Base-by-base conservation (phyloP, 2,329 filamentous ascomycete genomes). In the Talaromyces islandicus region DNA sequence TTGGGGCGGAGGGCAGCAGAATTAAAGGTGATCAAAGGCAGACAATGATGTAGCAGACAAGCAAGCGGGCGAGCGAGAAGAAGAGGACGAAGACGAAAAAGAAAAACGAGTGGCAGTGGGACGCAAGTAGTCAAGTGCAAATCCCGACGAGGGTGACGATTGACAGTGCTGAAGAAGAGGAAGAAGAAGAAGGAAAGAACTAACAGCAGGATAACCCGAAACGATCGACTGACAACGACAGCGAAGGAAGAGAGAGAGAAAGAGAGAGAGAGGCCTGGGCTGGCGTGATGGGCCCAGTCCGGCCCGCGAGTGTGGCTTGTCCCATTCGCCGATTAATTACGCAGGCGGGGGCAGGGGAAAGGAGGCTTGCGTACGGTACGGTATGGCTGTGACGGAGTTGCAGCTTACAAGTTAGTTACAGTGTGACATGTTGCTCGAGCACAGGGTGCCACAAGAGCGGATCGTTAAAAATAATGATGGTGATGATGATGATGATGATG, bases 181-280 rank as follows among this genome's bases (percentile, higher is more conserved):
- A 56, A n/a, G 25, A 48, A n/a, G 25, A 48, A 29, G 54, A 21
- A 56, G 12, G 53, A 59, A 54, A 57, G 35, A 41, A 41, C 43
- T 38, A 27, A 30, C 38, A 24, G 53, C 30, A 41, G 19, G 24
- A 52, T 21, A 43, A 60, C 46, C 27, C 54, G 58, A 41, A 62
- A 67, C 59, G 60, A 64, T 60, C 63, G 57, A 64, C 64, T 46
- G 51, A 54, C 55, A 21, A 35, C 24, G 53, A 56, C n/a, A 27
- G 50, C 53, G 46, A 50, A 53, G 35, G 55, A 50, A 46, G 35
- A 32, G 51, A 27, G 57, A 43, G 52, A 43, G 48, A 56, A 41
- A 50, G 52, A 50, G 52, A 53, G 50, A 53, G 52, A 46, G 52
- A 41, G 41, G 41, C 21, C n/a, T 46, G 1, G 41, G 41, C 48